Conservation (phyloP, 495 filamentous ascomycete genomes). For the Recurvomyces mirabilis region DNA sequence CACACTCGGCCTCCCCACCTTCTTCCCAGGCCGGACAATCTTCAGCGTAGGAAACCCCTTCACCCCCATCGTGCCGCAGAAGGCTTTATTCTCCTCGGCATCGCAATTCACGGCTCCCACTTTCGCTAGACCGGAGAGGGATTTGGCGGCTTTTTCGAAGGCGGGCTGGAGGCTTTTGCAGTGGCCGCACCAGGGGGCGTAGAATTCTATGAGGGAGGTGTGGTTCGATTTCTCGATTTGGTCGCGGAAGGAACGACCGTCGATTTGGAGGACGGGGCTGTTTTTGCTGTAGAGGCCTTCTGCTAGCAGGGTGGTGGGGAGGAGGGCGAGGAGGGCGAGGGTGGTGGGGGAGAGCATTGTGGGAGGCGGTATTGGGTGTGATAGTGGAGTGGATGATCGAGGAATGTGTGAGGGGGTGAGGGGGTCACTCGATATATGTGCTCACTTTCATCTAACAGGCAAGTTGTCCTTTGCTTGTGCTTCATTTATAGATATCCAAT, state of each 20-base stretch:
- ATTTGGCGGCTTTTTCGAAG: slow-evolving; percentile 87
- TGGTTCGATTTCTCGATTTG: slow-evolving; percentile 83
- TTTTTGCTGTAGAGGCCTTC: slow-evolving; percentile 72
- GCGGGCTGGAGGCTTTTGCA: slow-evolving; percentile 91
- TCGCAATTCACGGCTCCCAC: slow-evolving; percentile 95
- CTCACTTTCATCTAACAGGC: background rate
- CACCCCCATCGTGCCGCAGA: slow-evolving; percentile 82
- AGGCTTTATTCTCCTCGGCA: slow-evolving; percentile 80
- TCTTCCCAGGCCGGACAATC: slow-evolving; percentile 77
- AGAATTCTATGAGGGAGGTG: slow-evolving; percentile 61
- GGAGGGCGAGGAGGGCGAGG: slow-evolving; percentile 46
- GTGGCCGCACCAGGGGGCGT: slow-evolving; percentile 92
- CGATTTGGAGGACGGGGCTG: slow-evolving; percentile 77
- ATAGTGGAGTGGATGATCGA: background rate
- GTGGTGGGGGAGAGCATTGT: slow-evolving; percentile 31
- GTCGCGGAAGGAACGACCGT: slow-evolving; percentile 70
- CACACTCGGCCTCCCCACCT: slow-evolving; percentile 66
- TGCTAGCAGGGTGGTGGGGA: slow-evolving; percentile 52
- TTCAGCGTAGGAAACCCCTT: slow-evolving; percentile 96
- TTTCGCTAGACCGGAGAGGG: slow-evolving; percentile 78
- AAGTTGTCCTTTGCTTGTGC: slow-evolving; percentile 4
- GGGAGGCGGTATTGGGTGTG: background rate
- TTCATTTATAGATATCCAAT: no score
- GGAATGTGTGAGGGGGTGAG: background rate
- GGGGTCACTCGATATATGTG: background rate